phyloP scores from a whole-genome alignment of 805 yeast species.

The Hemisphaericaspora nanyangensis region DNA sequence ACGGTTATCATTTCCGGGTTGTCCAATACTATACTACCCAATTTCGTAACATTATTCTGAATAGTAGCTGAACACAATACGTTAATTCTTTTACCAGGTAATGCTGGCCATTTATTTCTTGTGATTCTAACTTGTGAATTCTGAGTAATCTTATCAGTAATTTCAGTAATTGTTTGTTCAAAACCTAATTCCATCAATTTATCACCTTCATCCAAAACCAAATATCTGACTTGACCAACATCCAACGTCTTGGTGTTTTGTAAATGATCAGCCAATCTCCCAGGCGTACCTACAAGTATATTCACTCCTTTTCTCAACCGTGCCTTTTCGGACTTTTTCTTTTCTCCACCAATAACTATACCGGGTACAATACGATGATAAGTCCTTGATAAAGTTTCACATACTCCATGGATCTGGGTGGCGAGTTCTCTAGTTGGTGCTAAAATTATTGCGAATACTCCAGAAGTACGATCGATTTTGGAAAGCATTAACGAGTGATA shows the following conservation, averaged over 20 bases:
- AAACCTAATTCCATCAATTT: constrained; percentile 93
- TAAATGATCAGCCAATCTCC: constrained; percentile 90
- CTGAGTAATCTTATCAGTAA: constrained; percentile 56
- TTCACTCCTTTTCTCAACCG: constrained; percentile 93
- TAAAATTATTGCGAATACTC: constrained; percentile 82
- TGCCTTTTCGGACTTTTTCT: constrained; percentile 95
- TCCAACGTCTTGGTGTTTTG: constrained; percentile 81
- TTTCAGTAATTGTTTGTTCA: constrained; percentile 84
- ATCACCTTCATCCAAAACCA: constrained; percentile 97
- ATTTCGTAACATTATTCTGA: constrained; percentile 70
- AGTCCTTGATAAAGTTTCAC: constrained; percentile 67
- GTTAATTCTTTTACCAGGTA: constrained; percentile 72
- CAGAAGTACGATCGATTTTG: constrained; percentile 58
- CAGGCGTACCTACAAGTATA: constrained; percentile 96
- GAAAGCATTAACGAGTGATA: constrained; percentile 61
- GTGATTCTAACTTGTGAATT: constrained; percentile 36
- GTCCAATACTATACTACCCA: constrained; percentile 73
- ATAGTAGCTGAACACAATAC: constrained; percentile 93
- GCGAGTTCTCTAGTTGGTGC: constrained; percentile 97
- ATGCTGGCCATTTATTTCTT: constrained; percentile 41
- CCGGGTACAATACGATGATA: constrained; percentile 93
- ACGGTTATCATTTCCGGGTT: constrained; percentile 68
- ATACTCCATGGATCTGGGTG: constrained; percentile 78
- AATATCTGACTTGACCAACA: constrained; percentile 71
- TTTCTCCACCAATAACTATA: constrained; percentile 96